Evolutionary conservation across 116 monocot species (phyloP).

Genomic region (Trichopus zeylanicus): DNA sequence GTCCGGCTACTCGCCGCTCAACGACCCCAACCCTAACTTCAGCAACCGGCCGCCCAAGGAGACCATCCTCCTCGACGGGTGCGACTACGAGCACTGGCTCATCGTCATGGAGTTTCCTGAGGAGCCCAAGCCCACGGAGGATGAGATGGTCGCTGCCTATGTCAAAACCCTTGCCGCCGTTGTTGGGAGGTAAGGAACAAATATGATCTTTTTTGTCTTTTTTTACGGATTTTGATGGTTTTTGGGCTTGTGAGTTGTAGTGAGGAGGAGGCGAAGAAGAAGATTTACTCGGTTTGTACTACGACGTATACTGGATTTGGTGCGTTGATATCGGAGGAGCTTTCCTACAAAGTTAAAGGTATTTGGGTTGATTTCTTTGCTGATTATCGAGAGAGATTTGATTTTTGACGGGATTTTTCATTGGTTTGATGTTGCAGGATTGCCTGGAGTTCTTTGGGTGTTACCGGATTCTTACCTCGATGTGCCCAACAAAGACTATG

Average conservation of each 20-base stretch:
- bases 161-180: slow-evolving; percentile 82
- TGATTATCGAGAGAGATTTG: neutral
- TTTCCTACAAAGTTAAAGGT: slow-evolving; percentile 96
- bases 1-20: slow-evolving; percentile 79
- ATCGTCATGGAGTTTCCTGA: slow-evolving; percentile 92
- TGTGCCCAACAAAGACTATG: slow-evolving; percentile 98
- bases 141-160: slow-evolving; percentile 82
- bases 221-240: neutral
- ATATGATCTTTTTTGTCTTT: neutral
- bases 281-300: slow-evolving; percentile 94
- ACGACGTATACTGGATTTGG: slow-evolving; percentile 97
- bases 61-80: slow-evolving; percentile 92
- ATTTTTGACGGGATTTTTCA: neutral
- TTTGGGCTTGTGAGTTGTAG: slow-evolving; percentile 21
- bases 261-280: slow-evolving; percentile 97
- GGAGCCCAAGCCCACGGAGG: slow-evolving; percentile 67
- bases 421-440: slow-evolving; percentile 30
- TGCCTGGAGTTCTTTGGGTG: slow-evolving; percentile 98
- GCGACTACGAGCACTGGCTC: slow-evolving; percentile 99
- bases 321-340: slow-evolving; percentile 89
- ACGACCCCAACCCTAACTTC: slow-evolving; percentile 87
- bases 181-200: slow-evolving; percentile 51
- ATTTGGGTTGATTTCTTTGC: neutral
- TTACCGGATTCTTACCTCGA: slow-evolving; percentile 98
- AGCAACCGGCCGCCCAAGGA: slow-evolving; percentile 91